These are phyloP conservation scores for Microbotryum violaceum DNA, from an alignment of 1,284 basidiomycete genomes.

Conservation along the genomic window DNA sequence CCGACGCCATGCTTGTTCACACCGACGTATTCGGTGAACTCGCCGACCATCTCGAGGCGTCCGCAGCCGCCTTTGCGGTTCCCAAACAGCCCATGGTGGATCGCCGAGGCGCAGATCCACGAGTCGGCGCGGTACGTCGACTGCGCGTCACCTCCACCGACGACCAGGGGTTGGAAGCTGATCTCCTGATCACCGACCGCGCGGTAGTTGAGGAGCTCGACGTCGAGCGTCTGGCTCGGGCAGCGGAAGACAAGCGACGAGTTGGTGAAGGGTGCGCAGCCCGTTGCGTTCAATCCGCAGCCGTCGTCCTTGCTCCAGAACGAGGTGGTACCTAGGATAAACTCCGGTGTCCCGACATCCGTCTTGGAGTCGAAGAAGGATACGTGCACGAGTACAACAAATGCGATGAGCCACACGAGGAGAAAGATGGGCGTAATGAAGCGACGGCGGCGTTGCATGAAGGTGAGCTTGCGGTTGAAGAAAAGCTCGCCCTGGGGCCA, in stretches of 20 bases:
- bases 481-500: conserved; percentile 5
- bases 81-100: conserved; percentile 48
- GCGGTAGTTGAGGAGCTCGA: conserved; percentile 65
- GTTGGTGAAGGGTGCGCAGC: conserved; percentile 61
- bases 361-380: conserved; percentile 58
- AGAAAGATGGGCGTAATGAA: conserved; percentile 44
- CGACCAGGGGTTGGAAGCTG: conserved; percentile 64
- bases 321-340: conserved; percentile 34
- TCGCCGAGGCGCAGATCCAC: conserved; percentile 78
- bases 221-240: conserved; percentile 61
- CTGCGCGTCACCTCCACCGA: conserved; percentile 58
- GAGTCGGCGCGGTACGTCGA: conserved; percentile 71
- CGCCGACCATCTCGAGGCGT: conserved; percentile 59
- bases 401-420: conserved; percentile 59
- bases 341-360: conserved; percentile 28
- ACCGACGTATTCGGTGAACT: conserved; percentile 61
- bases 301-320: conserved; percentile 39
- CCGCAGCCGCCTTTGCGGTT: conserved; percentile 66
- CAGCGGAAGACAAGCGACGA: conserved; percentile 66
- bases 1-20: conserved; percentile 56
- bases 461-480: conserved; percentile 1
- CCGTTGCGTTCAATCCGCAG: conserved; percentile 65
- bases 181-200: conserved; percentile 62
- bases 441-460: neutral
- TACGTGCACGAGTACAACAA: conserved; percentile 63